Base-by-base conservation (phyloP, 495 filamentous ascomycete genomes). In the Hamigera avellanea region DNA sequence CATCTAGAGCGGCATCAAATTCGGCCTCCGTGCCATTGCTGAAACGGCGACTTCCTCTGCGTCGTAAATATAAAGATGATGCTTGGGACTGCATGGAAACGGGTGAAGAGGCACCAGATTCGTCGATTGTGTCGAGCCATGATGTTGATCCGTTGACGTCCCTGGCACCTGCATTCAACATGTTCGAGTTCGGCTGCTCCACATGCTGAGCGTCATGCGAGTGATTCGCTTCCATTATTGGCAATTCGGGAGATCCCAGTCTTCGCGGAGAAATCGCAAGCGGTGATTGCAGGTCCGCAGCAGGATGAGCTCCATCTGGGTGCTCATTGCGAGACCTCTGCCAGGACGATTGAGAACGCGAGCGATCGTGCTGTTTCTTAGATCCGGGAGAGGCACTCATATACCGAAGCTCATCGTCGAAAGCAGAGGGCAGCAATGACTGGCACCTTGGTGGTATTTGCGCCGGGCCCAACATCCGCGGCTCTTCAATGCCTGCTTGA, bases 91-190 rank as follows among this genome's bases (percentile, higher is more conserved):
- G 82, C 1, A 83, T 69, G n/a, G 85, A 93, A 2, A 84, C 81
- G 14, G 75, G 66, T 5, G 76, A 78, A 15, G 88, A 94, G 12
- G 75, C 80, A 21, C 81, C 86, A 7, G 87, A 95, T 52, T 98
- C 91, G 56, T 96, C 89, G 37, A 96, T 96, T 0, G 91, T 93
- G 51, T 95, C 87, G 7, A 98, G 61, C 91, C 91, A 98, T 5
- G 88, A 94, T 15, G 81, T 82, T 10, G 86, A 83, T 41, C 83
- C 84, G 45, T 81, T 84, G 19, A 68, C 63, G 19, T 69, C 75
- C 26, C 41, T 48, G 2, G 15, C 37, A 6, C 44, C 40, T 7
- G 51, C 48, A 34, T 54, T 53, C 41, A 51, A 38, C 23, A 52
- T 36, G 6, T 9, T 16, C 9, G 32, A 18, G 7, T 3, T 8